Percentiles rank a stretch among this genome's conserved stretches.
Evolutionary conservation across 2,329 filamentous ascomycete genomes (phyloP).

Genomic region (Talaromyces sp.): DNA sequence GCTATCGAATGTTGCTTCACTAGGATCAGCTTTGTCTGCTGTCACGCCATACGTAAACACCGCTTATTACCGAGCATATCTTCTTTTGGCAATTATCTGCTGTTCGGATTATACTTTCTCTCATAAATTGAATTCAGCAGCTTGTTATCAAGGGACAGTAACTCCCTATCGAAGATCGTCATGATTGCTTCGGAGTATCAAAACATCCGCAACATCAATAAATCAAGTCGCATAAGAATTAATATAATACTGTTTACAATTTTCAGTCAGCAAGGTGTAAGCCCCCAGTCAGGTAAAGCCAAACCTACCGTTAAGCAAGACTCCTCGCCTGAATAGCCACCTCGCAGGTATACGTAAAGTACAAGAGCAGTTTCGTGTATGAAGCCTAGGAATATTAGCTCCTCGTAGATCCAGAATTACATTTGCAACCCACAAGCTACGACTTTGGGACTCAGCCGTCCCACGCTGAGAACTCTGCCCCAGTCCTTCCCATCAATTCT

Average conservation of each 20-base stretch:
- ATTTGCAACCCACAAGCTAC: slow-evolving; percentile 66
- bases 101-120: neutral
- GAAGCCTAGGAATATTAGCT: slow-evolving; percentile 27
- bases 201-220: neutral
- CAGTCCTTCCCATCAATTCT: slow-evolving; percentile 91
- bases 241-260: slow-evolving; percentile 9
- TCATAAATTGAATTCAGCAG: neutral
- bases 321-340: slow-evolving; percentile 37
- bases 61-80: neutral
- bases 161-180: neutral
- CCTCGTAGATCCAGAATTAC: neutral
- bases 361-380: slow-evolving; percentile 42
- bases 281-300: neutral
- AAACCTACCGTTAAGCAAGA: slow-evolving; percentile 42
- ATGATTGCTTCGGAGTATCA: neutral
- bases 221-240: slow-evolving; percentile 12
- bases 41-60: neutral
- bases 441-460: slow-evolving; percentile 79
- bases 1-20: neutral
- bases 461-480: slow-evolving; percentile 90
- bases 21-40: neutral
- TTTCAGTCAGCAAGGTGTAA: neutral
- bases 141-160: neutral
- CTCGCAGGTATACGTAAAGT: slow-evolving; percentile 43
- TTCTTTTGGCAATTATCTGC: neutral